phyloP scores from a whole-genome alignment of 495 filamentous ascomycete species.

The Immersiella caudata region DNA sequence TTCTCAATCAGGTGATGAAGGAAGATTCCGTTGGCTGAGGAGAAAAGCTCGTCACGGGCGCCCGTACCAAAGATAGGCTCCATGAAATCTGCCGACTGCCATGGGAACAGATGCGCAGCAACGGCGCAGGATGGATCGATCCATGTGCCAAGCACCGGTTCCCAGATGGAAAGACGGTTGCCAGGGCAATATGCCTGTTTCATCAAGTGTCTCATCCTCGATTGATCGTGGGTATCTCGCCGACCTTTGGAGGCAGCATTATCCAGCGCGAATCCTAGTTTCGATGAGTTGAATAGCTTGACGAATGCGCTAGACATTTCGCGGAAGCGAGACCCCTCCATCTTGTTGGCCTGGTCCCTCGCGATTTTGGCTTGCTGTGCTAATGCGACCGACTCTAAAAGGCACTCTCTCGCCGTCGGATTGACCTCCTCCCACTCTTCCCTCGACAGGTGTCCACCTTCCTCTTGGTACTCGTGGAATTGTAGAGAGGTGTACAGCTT shows the following conservation, averaged over 20 bases:
- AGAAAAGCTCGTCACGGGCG: conserved; percentile 10
- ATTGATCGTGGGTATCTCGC: conserved; percentile 16
- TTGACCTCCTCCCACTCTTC: conserved; percentile 14
- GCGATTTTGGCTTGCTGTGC: conserved; percentile 16
- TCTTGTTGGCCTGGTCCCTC: conserved; percentile 14
- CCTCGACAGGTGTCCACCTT: conserved; percentile 10
- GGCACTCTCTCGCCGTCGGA: conserved; percentile 11
- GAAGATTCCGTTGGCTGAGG: conserved; percentile 8
- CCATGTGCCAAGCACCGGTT: conserved; percentile 14
- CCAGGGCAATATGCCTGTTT: conserved; percentile 20
- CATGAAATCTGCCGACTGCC: conserved; percentile 13
- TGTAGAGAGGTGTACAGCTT: conserved; percentile 8
- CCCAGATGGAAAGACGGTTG: background rate
- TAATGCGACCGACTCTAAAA: conserved; percentile 16
- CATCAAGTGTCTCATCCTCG: conserved; percentile 21
- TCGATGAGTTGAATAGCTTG: conserved; percentile 22
- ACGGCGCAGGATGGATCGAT: background rate
- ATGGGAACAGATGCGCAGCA: conserved; percentile 13
- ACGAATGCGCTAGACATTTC: conserved; percentile 16
- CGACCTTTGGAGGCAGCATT: conserved; percentile 10
- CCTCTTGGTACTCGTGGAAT: conserved; percentile 16
- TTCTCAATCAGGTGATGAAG: background rate
- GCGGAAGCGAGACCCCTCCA: conserved; percentile 15
- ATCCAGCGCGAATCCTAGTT: conserved; percentile 16
- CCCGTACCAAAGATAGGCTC: conserved; percentile 9